A percentile compares a stretch with the other conserved stretches of the same genome.
phyloP scores from a whole-genome alignment of 495 filamentous ascomycete species.

The Cenococcum geophilum region DNA sequence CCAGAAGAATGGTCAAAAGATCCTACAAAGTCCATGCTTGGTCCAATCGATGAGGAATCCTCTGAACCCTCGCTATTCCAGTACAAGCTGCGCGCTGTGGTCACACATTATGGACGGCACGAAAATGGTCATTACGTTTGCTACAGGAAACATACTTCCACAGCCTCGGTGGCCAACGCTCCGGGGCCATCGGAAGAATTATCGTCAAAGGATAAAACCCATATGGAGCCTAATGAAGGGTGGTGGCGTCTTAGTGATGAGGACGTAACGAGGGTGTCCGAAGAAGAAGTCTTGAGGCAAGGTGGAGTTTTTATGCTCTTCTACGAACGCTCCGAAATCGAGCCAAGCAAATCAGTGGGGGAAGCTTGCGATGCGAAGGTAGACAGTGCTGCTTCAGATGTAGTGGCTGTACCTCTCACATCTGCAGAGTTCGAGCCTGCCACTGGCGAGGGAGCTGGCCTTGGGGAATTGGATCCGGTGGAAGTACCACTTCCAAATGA shows the following conservation, averaged over 20 bases:
- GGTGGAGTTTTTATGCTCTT: constrained; percentile 96
- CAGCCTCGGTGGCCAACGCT: constrained; percentile 34
- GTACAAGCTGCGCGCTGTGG: constrained; percentile 78
- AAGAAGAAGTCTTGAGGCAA: constrained; percentile 66
- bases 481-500: not conserved
- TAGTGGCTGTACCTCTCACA: not conserved
- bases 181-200: constrained; percentile 15
- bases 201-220: constrained; percentile 24
- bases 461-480: not conserved
- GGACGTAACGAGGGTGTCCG: constrained; percentile 65
- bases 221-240: constrained; percentile 4
- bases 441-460: not conserved
- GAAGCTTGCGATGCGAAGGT: not conserved
- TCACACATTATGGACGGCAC: constrained; percentile 84
- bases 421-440: not conserved
- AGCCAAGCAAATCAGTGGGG: not conserved
- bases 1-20: constrained; percentile 62
- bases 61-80: constrained; percentile 16
- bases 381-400: not conserved
- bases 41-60: not conserved
- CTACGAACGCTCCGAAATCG: constrained; percentile 54
- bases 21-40: constrained; percentile 62
- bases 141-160: constrained; percentile 60
- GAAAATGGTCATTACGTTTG: constrained; percentile 96
- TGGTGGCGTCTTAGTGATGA: constrained; percentile 91